Percentiles rank a stretch among this genome's conserved stretches.
phyloP scores from a whole-genome alignment of 2,329 filamentous ascomycete genomes.

The Mycogone perniciosa region DNA sequence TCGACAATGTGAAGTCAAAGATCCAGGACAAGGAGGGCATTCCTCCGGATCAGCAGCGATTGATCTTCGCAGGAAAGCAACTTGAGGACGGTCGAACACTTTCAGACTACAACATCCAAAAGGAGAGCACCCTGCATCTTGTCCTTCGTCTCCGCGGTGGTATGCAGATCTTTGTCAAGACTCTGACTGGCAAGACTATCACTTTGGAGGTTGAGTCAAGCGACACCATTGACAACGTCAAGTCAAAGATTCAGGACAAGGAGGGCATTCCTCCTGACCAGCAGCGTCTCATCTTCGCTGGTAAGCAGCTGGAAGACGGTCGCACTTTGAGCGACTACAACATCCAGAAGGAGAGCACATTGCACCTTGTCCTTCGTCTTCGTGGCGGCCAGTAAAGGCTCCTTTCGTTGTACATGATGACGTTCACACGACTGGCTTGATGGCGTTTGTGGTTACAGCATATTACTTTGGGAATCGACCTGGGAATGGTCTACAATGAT shows the following conservation, averaged over 20 bases:
- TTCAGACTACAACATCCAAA: conserved; percentile 95
- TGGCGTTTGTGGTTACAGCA: conserved; percentile 21
- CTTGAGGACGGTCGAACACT: conserved; percentile 87
- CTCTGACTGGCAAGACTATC: conserved; percentile 89
- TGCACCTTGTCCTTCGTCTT: conserved; percentile 83
- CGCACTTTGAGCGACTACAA: conserved; percentile 90
- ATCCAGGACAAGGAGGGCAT: conserved; percentile 94
- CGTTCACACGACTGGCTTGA: conserved; percentile 61
- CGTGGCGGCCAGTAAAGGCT: conserved; percentile 59
- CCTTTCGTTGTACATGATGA: conserved; percentile 46
- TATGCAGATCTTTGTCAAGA: conserved; percentile 75
- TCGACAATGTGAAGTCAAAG: conserved; percentile 92
- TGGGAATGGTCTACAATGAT: neutral
- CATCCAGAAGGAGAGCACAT: conserved; percentile 88
- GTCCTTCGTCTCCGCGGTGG: conserved; percentile 77
- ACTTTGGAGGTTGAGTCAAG: conserved; percentile 83
- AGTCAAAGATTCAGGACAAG: conserved; percentile 97
- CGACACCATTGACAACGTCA: conserved; percentile 94
- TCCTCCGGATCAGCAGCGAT: conserved; percentile 86
- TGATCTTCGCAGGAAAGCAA: conserved; percentile 93
- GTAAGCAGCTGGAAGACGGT: conserved; percentile 93
- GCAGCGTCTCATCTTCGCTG: conserved; percentile 92
- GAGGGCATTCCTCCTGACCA: conserved; percentile 95
- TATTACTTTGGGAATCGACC: conserved; percentile 13
- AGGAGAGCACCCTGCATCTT: conserved; percentile 75